Base-by-base conservation (phyloP, 2,329 filamentous ascomycete species). In the Dichotomopilus funicola region DNA sequence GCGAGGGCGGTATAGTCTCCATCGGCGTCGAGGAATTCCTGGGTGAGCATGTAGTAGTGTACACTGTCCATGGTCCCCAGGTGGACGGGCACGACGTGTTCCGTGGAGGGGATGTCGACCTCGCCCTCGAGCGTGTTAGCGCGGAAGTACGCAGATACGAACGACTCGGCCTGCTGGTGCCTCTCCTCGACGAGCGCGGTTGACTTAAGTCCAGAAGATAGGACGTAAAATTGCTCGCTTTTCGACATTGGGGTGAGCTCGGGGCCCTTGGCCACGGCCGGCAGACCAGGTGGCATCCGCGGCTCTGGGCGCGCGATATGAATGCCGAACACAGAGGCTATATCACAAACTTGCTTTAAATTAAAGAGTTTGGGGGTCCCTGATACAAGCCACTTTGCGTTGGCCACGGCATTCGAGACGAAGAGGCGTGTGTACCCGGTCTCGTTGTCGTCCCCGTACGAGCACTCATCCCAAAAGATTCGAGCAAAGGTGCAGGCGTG, bases 81-180 rank as follows among this genome's bases (percentile, higher is more conserved):
- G 42, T 33, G 27, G 31, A 61, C 46, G 8, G 53, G 51, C 34
- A 37, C 8, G 27, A 54, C 51, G 3, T 35, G 35, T 27, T 58
- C 59, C 36, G 35, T 47, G 9, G 42, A 43, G 9, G 37, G 13
- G n/a, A 55, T 38, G 2, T 51, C 35, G 6, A 53, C 45, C 2
- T 61, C 46, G 6, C 58, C 51, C 33, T 70, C 64, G 6, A 71
- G 62, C 1, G 62, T 58, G 55, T 74, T 85, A 11, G 69, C 65
- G 4, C 82, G 73, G 52, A 78, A 77, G 64, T 83, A 85, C 51
- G 78, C 75, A 66, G 82, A 81, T 58, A 86, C 70, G 34, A 86
- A 71, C 10, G 73, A 71, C 61, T 84, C 78, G 42, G 77, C 72
- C 31, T 72, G 69, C 6, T 60, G 42, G 34, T 74, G 70, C 1